Percentiles rank a stretch among this genome's conserved stretches.
Evolutionary conservation across 1,139 yeast genomes (phyloP).

Genomic region (Suhomyces ambrosiae): DNA sequence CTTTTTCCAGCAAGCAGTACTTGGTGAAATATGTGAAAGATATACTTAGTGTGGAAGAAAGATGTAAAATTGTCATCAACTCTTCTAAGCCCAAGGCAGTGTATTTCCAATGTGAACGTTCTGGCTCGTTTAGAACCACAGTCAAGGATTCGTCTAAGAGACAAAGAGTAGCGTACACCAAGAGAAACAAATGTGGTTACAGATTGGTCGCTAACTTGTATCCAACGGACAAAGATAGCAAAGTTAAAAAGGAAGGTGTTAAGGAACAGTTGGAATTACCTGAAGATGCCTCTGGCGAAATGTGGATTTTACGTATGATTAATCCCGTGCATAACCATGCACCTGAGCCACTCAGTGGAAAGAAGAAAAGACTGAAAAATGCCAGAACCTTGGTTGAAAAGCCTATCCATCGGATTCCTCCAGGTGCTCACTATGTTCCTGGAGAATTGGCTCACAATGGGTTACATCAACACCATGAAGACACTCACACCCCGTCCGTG

Average conservation of each 20-base stretch:
- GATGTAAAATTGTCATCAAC: constrained; percentile 51
- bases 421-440: constrained; percentile 23
- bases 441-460: constrained; percentile 22
- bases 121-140: constrained; percentile 52
- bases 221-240: constrained; percentile 46
- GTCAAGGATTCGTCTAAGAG: constrained; percentile 51
- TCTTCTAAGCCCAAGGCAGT: constrained; percentile 54
- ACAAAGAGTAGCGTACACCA: constrained; percentile 55
- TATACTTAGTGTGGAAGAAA: constrained; percentile 46
- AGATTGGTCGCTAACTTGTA: constrained; percentile 51
- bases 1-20: constrained; percentile 44
- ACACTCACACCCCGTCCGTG: constrained; percentile 36
- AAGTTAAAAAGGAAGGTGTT: constrained; percentile 26
- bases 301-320: constrained; percentile 55
- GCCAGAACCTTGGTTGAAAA: constrained; percentile 49
- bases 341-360: constrained; percentile 42
- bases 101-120: constrained; percentile 52
- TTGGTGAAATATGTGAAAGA: constrained; percentile 48
- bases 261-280: constrained; percentile 29
- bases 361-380: constrained; percentile 42
- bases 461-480: constrained; percentile 23
- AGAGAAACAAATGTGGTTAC: constrained; percentile 52
- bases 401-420: constrained; percentile 39
- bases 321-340: constrained; percentile 52
- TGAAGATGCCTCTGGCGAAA: constrained; percentile 27